Percentiles rank a stretch among this genome's conserved stretches.
phyloP scores from a whole-genome alignment of 2,329 filamentous ascomycete species.

The Tolypocladium amazonense region DNA sequence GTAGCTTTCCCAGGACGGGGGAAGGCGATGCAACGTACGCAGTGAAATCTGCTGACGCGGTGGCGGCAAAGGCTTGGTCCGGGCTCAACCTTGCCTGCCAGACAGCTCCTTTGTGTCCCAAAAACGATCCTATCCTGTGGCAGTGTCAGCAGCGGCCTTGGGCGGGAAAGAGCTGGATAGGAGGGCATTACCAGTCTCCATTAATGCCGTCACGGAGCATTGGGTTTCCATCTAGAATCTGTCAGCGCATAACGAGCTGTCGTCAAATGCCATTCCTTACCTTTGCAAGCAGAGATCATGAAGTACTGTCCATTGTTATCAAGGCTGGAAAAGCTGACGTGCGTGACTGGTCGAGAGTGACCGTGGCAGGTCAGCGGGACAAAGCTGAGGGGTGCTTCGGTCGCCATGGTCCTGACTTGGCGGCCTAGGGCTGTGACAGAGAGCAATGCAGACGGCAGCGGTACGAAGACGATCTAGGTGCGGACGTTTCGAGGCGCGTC shows the following conservation, averaged over 20 bases:
- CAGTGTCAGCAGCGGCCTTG: conserved; percentile 7
- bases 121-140: conserved; percentile 90
- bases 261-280: conserved; percentile 29
- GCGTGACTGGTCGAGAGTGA: conserved; percentile 84
- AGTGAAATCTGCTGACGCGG: conserved; percentile 91
- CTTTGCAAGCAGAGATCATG: conserved; percentile 88
- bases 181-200: conserved; percentile 64
- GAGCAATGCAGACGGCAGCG: background rate
- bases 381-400: conserved; percentile 42
- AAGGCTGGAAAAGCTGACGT: conserved; percentile 79
- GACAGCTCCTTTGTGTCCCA: conserved; percentile 95
- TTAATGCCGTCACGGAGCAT: conserved; percentile 96
- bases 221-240: conserved; percentile 73
- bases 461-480: background rate
- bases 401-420: conserved; percentile 18
- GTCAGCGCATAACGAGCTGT: conserved; percentile 10
- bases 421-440: background rate
- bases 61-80: conserved; percentile 80
- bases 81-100: conserved; percentile 91
- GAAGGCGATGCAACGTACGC: conserved; percentile 47
- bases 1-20: no score
- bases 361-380: conserved; percentile 91
- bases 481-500: background rate
- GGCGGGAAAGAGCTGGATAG: background rate
- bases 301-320: conserved; percentile 80